Evolutionary conservation across 495 filamentous ascomycete genomes (phyloP).

Genomic region (Aspergillus avenaceus): DNA sequence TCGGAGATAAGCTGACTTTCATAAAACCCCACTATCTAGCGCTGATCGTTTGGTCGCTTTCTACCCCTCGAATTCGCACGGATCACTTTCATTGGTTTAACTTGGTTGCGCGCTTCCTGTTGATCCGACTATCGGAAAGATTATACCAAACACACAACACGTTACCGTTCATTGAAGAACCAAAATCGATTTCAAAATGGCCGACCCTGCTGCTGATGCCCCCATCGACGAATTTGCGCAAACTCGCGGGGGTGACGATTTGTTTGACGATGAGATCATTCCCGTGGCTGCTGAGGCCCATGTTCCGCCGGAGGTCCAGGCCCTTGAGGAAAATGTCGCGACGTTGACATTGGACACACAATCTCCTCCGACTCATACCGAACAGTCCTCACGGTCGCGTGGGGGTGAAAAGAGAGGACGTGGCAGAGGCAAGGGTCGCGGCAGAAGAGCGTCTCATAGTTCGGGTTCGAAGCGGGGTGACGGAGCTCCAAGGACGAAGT

Average conservation of each 20-base stretch:
- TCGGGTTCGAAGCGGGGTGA: conserved; percentile 27
- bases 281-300: conserved; percentile 47
- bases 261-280: conserved; percentile 71
- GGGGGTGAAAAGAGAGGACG: conserved; percentile 35
- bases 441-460: conserved; percentile 25
- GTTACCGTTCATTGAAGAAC: too few species aligned
- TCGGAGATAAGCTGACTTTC: conserved; percentile 6
- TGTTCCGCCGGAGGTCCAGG: conserved; percentile 19
- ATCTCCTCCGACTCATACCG: conserved; percentile 5
- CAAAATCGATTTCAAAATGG: conserved; percentile 15
- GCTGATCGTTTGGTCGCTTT: not conserved
- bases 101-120: not conserved
- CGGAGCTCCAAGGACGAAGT: conserved; percentile 16
- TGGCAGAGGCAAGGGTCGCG: conserved; percentile 31
- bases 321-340: conserved; percentile 12
- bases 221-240: conserved; percentile 56
- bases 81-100: conserved; percentile 14
- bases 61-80: conserved; percentile 6
- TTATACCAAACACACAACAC: conserved; percentile 5
- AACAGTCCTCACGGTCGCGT: conserved; percentile 30
- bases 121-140: conserved; percentile 9
- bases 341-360: conserved; percentile 12
- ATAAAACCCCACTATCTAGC: conserved; percentile 5
- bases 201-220: conserved; percentile 14
- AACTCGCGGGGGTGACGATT: conserved; percentile 60